phyloP scores from a whole-genome alignment of 257 asterid genomes.

The Striga asiatica region DNA sequence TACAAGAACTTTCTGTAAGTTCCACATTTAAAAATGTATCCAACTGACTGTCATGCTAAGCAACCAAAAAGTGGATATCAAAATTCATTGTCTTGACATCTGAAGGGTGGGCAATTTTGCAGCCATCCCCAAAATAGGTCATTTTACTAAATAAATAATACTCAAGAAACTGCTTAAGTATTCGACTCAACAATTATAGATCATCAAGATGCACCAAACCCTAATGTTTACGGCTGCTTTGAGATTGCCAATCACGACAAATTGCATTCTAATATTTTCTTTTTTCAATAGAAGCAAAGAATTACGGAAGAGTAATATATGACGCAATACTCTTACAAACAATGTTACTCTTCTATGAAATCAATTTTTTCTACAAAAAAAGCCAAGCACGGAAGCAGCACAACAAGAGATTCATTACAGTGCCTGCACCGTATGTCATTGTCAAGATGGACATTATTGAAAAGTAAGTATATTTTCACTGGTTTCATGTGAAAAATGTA shows the following conservation, averaged over 20 bases:
- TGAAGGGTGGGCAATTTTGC: neutral
- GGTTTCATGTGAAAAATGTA: too few relatives aligned
- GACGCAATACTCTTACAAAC: neutral
- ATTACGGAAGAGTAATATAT: slow-evolving; percentile 1
- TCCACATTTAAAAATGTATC: neutral
- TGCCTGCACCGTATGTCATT: too few relatives aligned
- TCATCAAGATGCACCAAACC: neutral
- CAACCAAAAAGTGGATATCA: neutral
- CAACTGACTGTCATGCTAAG: neutral
- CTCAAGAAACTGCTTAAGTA: neutral
- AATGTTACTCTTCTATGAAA: too few relatives aligned
- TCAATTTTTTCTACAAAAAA: too few relatives aligned
- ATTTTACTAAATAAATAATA: neutral
- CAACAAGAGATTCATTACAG: neutral
- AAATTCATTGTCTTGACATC: neutral
- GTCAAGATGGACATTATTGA: too few relatives aligned
- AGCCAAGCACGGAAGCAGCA: too few relatives aligned
- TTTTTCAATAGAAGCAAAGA: neutral
- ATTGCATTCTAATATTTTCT: neutral
- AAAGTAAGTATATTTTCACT: too few relatives aligned
- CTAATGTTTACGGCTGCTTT: neutral
- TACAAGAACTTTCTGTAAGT: slow-evolving; percentile 10
- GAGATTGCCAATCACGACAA: neutral
- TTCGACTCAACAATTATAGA: neutral
- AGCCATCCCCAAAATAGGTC: neutral